phyloP scores from a whole-genome alignment of 2,329 filamentous ascomycete genomes.

The Passalora sequoiae region DNA sequence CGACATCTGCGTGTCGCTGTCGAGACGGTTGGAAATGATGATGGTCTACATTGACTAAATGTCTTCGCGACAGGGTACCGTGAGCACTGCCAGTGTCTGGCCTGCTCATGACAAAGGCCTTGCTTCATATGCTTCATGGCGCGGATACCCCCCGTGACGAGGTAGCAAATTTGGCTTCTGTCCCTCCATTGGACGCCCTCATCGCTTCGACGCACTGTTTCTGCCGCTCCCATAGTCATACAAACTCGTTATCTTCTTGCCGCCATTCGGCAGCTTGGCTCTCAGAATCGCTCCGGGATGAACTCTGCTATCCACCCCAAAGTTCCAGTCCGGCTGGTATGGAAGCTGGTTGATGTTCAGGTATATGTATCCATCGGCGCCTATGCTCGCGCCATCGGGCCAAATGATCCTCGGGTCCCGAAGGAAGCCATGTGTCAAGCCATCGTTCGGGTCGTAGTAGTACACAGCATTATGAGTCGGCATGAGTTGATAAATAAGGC shows the following conservation, averaged over 20 bases:
- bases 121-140: no score
- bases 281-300: slow-evolving; percentile 45
- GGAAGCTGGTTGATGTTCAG: slow-evolving; percentile 48
- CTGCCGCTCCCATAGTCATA: slow-evolving; percentile 15
- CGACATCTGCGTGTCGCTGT: no score
- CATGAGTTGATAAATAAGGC: slow-evolving; percentile 46
- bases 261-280: slow-evolving; percentile 39
- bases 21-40: no score
- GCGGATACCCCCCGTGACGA: no score
- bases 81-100: no score
- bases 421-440: slow-evolving; percentile 37
- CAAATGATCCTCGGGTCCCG: slow-evolving; percentile 43
- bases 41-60: no score
- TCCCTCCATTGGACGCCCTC: no score
- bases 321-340: slow-evolving; percentile 46
- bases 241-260: slow-evolving; percentile 35
- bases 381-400: slow-evolving; percentile 41
- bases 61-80: no score
- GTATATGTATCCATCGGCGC: slow-evolving; percentile 45
- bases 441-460: slow-evolving; percentile 39
- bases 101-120: no score
- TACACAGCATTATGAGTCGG: slow-evolving; percentile 44
- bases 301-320: slow-evolving; percentile 39
- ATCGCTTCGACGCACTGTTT: neutral
- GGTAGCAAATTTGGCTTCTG: no score